Evolutionary conservation across 441 rosid species (phyloP).

Genomic region (Pelargonium cotyledonis): DNA sequence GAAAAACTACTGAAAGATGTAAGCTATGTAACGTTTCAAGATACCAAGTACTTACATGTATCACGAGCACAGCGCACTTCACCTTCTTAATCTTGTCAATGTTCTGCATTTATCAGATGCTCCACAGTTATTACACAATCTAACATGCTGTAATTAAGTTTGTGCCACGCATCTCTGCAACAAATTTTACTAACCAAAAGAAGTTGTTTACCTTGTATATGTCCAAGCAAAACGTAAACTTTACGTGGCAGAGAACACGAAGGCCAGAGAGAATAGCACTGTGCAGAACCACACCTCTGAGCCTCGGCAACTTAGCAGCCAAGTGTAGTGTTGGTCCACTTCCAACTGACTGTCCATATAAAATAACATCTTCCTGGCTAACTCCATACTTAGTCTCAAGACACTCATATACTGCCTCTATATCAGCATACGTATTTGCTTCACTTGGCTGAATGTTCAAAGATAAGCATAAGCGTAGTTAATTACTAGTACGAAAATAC

Average conservation of each 20-base stretch:
- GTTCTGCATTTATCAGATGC: constrained; percentile 47
- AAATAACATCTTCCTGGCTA: constrained; percentile 77
- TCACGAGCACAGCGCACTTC: constrained; percentile 86
- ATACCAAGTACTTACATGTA: constrained; percentile 54
- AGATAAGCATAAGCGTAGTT: constrained; percentile 3
- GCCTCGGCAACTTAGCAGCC: constrained; percentile 90
- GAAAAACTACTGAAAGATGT: background rate
- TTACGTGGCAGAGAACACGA: constrained; percentile 94
- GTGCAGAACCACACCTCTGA: constrained; percentile 92
- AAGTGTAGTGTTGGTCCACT: constrained; percentile 94
- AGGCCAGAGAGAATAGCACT: constrained; percentile 98
- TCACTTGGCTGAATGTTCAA: constrained; percentile 68
- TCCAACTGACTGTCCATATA: constrained; percentile 97
- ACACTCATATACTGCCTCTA: constrained; percentile 89
- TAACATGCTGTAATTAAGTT: background rate
- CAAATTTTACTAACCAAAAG: background rate
- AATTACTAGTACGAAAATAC: too few species aligned
- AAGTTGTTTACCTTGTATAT: constrained; percentile 56
- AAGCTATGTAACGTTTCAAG: background rate
- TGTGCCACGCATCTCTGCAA: background rate
- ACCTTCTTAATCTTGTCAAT: constrained; percentile 76
- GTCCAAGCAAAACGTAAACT: constrained; percentile 77
- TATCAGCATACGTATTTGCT: constrained; percentile 87
- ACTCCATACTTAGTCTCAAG: constrained; percentile 88
- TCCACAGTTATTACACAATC: background rate